Conservation (phyloP, 2,329 filamentous ascomycete genomes). For the Colletotrichum agaves region DNA sequence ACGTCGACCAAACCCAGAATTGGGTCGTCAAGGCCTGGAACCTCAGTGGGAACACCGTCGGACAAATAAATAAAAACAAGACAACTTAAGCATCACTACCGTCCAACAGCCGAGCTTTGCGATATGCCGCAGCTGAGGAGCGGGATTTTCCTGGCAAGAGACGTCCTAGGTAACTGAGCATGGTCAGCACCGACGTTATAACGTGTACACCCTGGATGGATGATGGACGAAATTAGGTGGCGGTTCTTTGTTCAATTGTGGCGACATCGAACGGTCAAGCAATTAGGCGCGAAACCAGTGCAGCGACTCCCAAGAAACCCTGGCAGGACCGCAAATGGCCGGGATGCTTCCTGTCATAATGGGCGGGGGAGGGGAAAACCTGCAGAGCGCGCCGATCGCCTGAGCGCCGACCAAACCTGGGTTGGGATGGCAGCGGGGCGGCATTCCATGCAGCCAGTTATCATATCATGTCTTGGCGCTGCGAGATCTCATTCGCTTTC, state of each 20-base stretch:
- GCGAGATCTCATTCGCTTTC: background rate
- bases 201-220: background rate
- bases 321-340: background rate
- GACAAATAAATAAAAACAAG: constrained; percentile 37
- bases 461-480: background rate
- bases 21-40: constrained; percentile 76
- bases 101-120: too few species aligned
- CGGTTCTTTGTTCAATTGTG: background rate
- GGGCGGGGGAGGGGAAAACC: background rate
- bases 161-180: too few species aligned
- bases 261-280: background rate
- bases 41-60: constrained; percentile 50
- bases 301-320: constrained; percentile 6
- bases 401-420: constrained; percentile 12
- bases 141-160: too few species aligned
- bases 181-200: too few species aligned
- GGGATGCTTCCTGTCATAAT: background rate
- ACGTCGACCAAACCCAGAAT: constrained; percentile 79
- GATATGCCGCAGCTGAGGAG: too few species aligned
- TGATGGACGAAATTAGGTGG: background rate
- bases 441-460: background rate
- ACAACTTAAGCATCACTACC: too few species aligned
- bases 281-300: background rate
- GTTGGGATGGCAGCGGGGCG: constrained; percentile 27
- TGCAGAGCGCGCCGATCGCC: constrained; percentile 2